Percentiles rank a stretch among this genome's conserved stretches.
phyloP scores from a whole-genome alignment of 2,329 filamentous ascomycete genomes.

The Colletotrichum eremochloae region DNA sequence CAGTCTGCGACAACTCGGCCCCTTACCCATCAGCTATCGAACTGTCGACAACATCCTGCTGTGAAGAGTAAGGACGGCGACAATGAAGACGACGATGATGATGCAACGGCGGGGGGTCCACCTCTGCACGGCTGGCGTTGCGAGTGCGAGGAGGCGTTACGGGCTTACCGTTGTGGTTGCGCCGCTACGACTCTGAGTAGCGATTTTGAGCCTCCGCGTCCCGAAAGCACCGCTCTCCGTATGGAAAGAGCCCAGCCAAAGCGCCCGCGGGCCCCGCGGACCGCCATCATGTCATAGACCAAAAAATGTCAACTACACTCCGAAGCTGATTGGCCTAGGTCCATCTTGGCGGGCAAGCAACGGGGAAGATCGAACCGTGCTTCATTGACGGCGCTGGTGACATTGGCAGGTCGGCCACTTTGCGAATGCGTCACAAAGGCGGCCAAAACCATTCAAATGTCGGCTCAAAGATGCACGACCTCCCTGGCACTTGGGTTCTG shows the following conservation, averaged over 20 bases:
- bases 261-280: slow-evolving; percentile 16
- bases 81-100: too few relatives aligned
- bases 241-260: not conserved
- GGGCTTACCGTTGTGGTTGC: not conserved
- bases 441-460: not conserved
- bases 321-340: too few relatives aligned
- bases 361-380: too few relatives aligned
- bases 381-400: slow-evolving; percentile 19
- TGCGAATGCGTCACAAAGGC: not conserved
- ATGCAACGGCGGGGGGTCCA: not conserved
- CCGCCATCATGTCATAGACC: too few relatives aligned
- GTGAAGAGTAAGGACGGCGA: not conserved
- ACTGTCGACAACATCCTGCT: not conserved
- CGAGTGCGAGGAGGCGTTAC: not conserved
- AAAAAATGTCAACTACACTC: too few relatives aligned
- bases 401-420: not conserved
- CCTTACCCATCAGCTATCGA: not conserved
- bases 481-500: not conserved
- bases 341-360: too few relatives aligned
- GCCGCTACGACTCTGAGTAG: not conserved
- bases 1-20: not conserved
- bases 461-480: not conserved
- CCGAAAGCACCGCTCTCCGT: slow-evolving; percentile 32
- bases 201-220: slow-evolving; percentile 4
- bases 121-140: not conserved